Base-by-base conservation (phyloP, 257 asterid genomes). In the Cordia subcordata region DNA sequence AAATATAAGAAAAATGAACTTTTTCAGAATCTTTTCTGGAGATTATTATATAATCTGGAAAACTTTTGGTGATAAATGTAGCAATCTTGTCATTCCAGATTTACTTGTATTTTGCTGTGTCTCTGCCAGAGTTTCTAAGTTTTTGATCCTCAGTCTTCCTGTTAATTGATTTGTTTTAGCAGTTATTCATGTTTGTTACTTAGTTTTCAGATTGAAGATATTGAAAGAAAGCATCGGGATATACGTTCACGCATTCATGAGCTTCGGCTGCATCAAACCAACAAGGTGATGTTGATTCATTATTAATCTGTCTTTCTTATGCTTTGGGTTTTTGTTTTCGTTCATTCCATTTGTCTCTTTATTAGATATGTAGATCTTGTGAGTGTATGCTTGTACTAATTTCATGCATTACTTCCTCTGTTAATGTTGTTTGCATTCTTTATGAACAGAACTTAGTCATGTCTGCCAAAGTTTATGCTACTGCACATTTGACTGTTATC, bases 131-230 rank as follows among this genome's bases (percentile, higher is more conserved):
- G 16, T 45, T 45, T 27, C 3, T 27, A 27, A 45, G 15, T 1
- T 11, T 12, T 45, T 45, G 5, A 13, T 45, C 50, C 50, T 45
- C 50, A 12, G 50, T 45, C n/a, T 16, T 45, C n/a, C 16, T 12
- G 50, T 45, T 45, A 10, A 13, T 42, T 42, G 1, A 9, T 42
- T 42, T 42, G 12, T 42, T 13, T 42, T 8, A 9, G 13, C 33
- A 17, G 15, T 56, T 40, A 38, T 58, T n/a, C n/a, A 11, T 27
- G 17, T 44, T 42, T 44, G 14, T 62, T 62, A 52, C 23, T 59
- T 58, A 61, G 12, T 60, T 77, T 77, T 61, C 77, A 91, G 98
- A 68, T 86, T 60, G 85, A 77, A 55, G 90, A 79, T 27, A 53
- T 64, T 61, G 95, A 77, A 62, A 75, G 58, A 72, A 72, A 54